Base-by-base conservation (phyloP, 2,329 filamentous ascomycete species). In the Sarocladium kiliense region DNA sequence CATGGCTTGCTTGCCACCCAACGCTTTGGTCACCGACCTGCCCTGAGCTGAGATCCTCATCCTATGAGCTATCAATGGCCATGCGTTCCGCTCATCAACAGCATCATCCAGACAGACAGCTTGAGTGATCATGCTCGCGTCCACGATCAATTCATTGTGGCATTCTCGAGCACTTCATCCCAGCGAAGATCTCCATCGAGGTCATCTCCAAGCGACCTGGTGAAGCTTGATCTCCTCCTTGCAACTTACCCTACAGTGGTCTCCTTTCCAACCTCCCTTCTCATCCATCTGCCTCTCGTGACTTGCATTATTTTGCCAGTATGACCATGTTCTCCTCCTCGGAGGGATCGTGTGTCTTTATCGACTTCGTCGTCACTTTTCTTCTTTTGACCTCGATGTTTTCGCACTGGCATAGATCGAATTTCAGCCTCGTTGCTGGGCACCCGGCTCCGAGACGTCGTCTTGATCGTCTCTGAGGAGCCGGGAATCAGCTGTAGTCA, bases 401-500 rank as follows among this genome's bases (percentile, higher is more conserved):
- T 79, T 79, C 76, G 74, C 76, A 69, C 76, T 80, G 78, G 77
- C 78, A 78, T 69, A 79, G 74, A 80, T 67, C 30, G 65, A 74
- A 65, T 60, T n/a, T 59, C 57, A 57, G 60, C 73, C 78, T 77
- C 77, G 70, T 78, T 79, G 77, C 78, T 80, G 77, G 77, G 77
- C 77, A 76, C 77, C 76, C 73, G 73, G 68, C 66, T 75, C 78
- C 67, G 73, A 80, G 77, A 77, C 66, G 70, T 77, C 77, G 77
- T 80, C 72, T 77, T 79, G 76, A 71, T 71, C 67, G 64, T 79
- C 73, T 59, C 69, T 67, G 77, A 80, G 62, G 76, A 70, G 71
- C 68, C 74, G 77, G 77, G 77, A 80, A 80, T 81, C 77, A 79
- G 77, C 77, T 79, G 78, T 79, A 79, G 77, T 76, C 71, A 80